Evolutionary conservation across 139 green algal species (phyloP).

Genomic region (Chlamydomonas sphaeroides): DNA sequence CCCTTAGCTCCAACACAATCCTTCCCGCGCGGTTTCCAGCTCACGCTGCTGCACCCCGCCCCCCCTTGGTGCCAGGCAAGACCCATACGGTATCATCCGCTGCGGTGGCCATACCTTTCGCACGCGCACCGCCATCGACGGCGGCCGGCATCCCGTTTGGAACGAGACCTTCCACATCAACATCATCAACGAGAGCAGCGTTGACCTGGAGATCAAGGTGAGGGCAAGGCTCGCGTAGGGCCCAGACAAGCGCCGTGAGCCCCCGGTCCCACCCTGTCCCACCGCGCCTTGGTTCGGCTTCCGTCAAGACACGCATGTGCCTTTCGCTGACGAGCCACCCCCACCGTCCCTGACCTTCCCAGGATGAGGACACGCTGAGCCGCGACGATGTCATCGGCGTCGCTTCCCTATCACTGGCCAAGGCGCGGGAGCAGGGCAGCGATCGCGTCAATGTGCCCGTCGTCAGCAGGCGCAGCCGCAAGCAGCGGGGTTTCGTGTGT

Average conservation of each 20-base stretch:
- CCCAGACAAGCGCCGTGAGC: no score
- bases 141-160: constrained; percentile 30
- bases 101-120: constrained; percentile 20
- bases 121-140: constrained; percentile 9
- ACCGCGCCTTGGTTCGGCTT: no score
- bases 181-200: constrained; percentile 30
- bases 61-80: constrained; percentile 21
- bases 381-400: not conserved
- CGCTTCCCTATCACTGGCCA: not conserved
- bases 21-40: no score
- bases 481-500: constrained; percentile 18
- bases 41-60: no score
- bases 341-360: no score
- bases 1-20: no score
- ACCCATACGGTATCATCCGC: constrained; percentile 34
- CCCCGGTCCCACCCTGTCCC: no score
- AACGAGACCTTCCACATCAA: constrained; percentile 42
- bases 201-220: constrained; percentile 11
- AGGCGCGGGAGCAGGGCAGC: not conserved
- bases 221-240: no score
- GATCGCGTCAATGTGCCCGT: constrained; percentile 7
- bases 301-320: no score
- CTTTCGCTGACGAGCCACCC: no score
- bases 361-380: constrained; percentile 6
- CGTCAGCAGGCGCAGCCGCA: not conserved